Evolutionary conservation across 306 rosid genomes (phyloP).

Genomic region (Alnus glutinosa): DNA sequence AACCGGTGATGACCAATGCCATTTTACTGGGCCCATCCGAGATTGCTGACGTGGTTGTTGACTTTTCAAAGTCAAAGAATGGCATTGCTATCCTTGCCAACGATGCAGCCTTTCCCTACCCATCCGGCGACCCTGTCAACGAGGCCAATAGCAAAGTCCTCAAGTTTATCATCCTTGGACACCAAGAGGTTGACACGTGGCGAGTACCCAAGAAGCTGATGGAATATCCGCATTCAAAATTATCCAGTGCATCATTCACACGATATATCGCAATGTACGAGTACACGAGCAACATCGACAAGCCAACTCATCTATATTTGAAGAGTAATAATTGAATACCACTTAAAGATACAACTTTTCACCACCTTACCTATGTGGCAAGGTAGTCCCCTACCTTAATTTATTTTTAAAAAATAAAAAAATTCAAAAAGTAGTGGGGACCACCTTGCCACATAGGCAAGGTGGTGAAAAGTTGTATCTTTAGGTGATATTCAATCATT

Average conservation of each 20-base stretch:
- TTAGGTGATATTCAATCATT: too few species aligned
- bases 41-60: constrained; percentile 54
- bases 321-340: too few species aligned
- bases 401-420: too few species aligned
- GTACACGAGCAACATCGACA: constrained; percentile 37
- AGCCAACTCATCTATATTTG: constrained; percentile 56
- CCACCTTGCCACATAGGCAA: too few species aligned
- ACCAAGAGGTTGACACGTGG: constrained; percentile 29
- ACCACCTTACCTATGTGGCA: too few species aligned
- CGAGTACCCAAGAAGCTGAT: constrained; percentile 34
- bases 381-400: too few species aligned
- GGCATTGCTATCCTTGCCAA: constrained; percentile 36
- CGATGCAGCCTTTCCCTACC: constrained; percentile 50
- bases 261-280: constrained; percentile 52
- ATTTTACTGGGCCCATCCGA: constrained; percentile 57
- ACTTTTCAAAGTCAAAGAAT: constrained; percentile 37
- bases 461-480: too few species aligned
- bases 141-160: constrained; percentile 39
- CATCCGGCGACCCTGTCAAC: constrained; percentile 50
- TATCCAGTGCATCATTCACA: constrained; percentile 31
- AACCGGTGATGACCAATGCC: constrained; percentile 25
- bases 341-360: too few species aligned
- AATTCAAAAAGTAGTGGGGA: too few species aligned
- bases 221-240: constrained; percentile 29
- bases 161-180: constrained; percentile 25